Evolutionary conservation across 805 yeast species (phyloP).

Genomic region (Scheffersomyces spartinae): DNA sequence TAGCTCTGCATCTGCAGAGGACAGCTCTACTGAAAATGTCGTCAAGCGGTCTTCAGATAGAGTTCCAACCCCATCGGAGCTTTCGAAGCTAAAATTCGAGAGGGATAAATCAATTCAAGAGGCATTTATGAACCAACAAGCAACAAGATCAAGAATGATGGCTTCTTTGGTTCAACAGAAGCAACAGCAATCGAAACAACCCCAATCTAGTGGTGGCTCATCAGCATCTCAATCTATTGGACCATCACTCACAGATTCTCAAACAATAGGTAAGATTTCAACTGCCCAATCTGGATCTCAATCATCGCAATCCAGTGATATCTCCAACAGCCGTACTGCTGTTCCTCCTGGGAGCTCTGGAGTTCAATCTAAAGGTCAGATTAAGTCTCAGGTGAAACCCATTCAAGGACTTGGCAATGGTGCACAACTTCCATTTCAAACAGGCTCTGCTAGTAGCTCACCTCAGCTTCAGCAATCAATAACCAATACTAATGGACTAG

Average conservation of each 20-base stretch:
- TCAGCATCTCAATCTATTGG: not conserved
- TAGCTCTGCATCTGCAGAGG: not conserved
- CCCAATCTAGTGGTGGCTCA: slow-evolving; percentile 4
- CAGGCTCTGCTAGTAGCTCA: slow-evolving; percentile 5
- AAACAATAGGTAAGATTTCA: slow-evolving; percentile 3
- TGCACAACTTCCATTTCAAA: slow-evolving; percentile 2
- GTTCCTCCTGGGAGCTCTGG: slow-evolving; percentile 3
- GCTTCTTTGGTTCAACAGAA: slow-evolving; percentile 29
- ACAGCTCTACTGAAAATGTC: not conserved
- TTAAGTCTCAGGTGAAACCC: slow-evolving; percentile 2
- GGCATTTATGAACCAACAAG: slow-evolving; percentile 42
- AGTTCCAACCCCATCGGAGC: slow-evolving; percentile 63
- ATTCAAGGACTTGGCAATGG: slow-evolving; percentile 8
- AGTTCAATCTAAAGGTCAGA: slow-evolving; percentile 1
- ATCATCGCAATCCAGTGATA: too few relatives aligned
- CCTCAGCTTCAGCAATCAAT: slow-evolving; percentile 11
- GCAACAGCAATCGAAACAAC: slow-evolving; percentile 7
- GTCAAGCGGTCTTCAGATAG: slow-evolving; percentile 34
- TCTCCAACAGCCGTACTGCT: slow-evolving; percentile 4
- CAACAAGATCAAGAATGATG: slow-evolving; percentile 29
- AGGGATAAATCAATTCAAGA: slow-evolving; percentile 80
- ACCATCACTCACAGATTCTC: slow-evolving; percentile 7
- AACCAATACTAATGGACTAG: slow-evolving; percentile 3
- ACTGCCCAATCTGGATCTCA: too few relatives aligned
- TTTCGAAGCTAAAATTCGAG: slow-evolving; percentile 73